phyloP scores from a whole-genome alignment of 768 basidiomycete genomes.

The Tricholomella constricta region DNA sequence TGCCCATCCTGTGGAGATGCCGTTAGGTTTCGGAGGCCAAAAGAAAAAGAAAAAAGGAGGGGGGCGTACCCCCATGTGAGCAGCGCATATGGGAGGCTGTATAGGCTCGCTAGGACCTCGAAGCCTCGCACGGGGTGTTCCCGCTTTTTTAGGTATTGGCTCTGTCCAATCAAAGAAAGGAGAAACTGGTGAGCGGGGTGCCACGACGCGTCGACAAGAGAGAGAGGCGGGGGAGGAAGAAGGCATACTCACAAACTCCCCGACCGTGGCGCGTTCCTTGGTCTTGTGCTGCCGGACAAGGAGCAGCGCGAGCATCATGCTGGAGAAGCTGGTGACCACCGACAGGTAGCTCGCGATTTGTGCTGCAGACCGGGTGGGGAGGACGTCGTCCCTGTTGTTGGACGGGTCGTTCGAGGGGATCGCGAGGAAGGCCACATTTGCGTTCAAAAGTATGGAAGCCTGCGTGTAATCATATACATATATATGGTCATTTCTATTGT shows the following conservation, averaged over 20 bases:
- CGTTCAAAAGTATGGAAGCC: conserved; percentile 50
- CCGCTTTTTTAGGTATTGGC: conserved; percentile 6
- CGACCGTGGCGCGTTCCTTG: conserved; percentile 28
- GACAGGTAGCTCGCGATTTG: conserved; percentile 49
- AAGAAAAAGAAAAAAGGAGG: background rate
- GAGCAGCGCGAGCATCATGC: conserved; percentile 43
- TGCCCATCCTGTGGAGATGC: conserved; percentile 19
- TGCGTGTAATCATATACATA: conserved; percentile 15
- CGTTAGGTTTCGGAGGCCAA: background rate
- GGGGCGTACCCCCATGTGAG: conserved; percentile 20
- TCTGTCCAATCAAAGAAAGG: background rate
- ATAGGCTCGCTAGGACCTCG: conserved; percentile 8
- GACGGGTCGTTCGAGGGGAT: conserved; percentile 43
- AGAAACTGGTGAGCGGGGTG: background rate
- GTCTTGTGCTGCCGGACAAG: conserved; percentile 44
- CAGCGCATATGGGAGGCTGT: conserved; percentile 10
- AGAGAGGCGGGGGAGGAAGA: background rate
- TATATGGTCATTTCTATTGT: too few species aligned
- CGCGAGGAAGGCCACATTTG: conserved; percentile 51
- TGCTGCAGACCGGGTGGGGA: conserved; percentile 21
- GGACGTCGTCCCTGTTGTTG: conserved; percentile 24
- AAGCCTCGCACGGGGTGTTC: background rate
- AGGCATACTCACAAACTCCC: conserved; percentile 40
- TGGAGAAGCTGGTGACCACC: conserved; percentile 40
- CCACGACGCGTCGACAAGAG: too few species aligned